Conservation (phyloP, 2,329 filamentous ascomycete genomes). For the Fusarium sacchari region DNA sequence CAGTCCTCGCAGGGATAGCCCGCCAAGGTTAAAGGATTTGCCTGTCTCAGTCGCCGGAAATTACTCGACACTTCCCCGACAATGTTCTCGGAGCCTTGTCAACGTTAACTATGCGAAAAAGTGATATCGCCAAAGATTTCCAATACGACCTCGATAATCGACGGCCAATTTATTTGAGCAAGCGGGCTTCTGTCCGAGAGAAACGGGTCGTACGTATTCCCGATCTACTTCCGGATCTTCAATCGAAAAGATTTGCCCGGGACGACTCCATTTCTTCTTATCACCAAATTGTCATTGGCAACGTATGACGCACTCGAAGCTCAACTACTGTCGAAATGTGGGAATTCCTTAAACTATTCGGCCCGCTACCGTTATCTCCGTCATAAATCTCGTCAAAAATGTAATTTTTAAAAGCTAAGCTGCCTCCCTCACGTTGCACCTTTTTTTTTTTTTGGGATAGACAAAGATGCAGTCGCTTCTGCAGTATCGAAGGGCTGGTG, state of each 20-base stretch:
- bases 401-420: neutral
- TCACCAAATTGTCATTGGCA: constrained; percentile 15
- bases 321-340: neutral
- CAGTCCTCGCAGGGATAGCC: neutral
- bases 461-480: constrained; percentile 32
- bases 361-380: neutral
- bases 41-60: neutral
- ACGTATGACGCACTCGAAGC: neutral
- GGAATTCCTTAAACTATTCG: neutral
- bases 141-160: constrained; percentile 9
- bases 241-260: neutral
- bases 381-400: constrained; percentile 9
- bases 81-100: neutral
- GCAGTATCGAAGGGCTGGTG: constrained; percentile 30
- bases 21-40: neutral
- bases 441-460: neutral
- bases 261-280: constrained; percentile 22
- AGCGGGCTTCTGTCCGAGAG: constrained; percentile 1
- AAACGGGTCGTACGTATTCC: neutral
- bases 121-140: neutral
- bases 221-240: neutral
- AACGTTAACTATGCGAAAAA: neutral
- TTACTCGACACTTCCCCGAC: neutral
- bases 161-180: neutral
- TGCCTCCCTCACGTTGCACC: neutral